phyloP scores from a whole-genome alignment of 1,284 basidiomycete genomes.

The Erythrobasidium hasegawianum region DNA sequence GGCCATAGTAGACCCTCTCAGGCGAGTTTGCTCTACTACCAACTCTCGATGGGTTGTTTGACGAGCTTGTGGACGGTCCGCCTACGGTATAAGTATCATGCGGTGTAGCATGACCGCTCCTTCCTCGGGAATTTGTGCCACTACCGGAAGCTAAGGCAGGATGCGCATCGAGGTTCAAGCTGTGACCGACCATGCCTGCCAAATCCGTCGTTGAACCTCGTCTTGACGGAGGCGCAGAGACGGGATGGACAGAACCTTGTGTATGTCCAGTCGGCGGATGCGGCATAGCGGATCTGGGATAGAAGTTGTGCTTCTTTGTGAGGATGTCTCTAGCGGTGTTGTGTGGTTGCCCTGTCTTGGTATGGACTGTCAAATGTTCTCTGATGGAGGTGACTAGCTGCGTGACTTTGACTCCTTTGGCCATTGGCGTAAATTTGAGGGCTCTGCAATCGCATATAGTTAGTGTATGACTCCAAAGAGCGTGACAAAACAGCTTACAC shows the following conservation, averaged over 20 bases:
- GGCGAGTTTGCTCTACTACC: slow-evolving; percentile 15
- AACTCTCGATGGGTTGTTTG: slow-evolving; percentile 5
- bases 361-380: slow-evolving; percentile 53
- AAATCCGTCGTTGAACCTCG: slow-evolving; percentile 15
- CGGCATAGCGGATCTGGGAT: slow-evolving; percentile 38
- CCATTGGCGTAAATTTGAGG: slow-evolving; percentile 79
- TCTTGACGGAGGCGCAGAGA: slow-evolving; percentile 17
- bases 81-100: background rate
- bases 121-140: slow-evolving; percentile 3
- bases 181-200: slow-evolving; percentile 11
- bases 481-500: slow-evolving; percentile 76
- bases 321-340: slow-evolving; percentile 58
- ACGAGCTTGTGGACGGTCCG: slow-evolving; percentile 7
- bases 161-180: slow-evolving; percentile 28
- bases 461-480: slow-evolving; percentile 61
- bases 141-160: slow-evolving; percentile 8
- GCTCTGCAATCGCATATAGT: slow-evolving; percentile 57
- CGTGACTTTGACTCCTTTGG: slow-evolving; percentile 73
- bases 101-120: background rate
- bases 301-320: slow-evolving; percentile 66
- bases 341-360: slow-evolving; percentile 55
- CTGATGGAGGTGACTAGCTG: slow-evolving; percentile 66
- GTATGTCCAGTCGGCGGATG: background rate
- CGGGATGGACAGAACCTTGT: slow-evolving; percentile 6
- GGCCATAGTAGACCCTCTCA: slow-evolving; percentile 27